Evolutionary conservation across 768 basidiomycete species (phyloP).

Genomic region (Galerina sulciceps): DNA sequence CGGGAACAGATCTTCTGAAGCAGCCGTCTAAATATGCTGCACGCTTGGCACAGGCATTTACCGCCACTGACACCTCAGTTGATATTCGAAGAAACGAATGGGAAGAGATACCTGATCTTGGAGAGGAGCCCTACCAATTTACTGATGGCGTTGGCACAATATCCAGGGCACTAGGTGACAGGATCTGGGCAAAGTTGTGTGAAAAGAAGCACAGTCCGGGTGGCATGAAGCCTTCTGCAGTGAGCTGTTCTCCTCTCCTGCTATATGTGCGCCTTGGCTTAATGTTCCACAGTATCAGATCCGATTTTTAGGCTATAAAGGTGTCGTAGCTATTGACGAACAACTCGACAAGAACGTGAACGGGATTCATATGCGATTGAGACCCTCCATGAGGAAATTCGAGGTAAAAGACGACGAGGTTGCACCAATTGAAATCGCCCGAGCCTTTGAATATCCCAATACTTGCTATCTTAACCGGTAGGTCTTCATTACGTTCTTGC

Average conservation of each 20-base stretch:
- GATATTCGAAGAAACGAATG: slow-evolving; percentile 59
- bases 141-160: slow-evolving; percentile 88
- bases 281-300: slow-evolving; percentile 66
- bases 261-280: slow-evolving; percentile 6
- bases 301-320: slow-evolving; percentile 84
- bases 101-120: slow-evolving; percentile 65
- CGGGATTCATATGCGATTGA: slow-evolving; percentile 69
- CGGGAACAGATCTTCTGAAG: slow-evolving; percentile 44
- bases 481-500: slow-evolving; percentile 1
- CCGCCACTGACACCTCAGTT: slow-evolving; percentile 78
- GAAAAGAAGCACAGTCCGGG: slow-evolving; percentile 39
- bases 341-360: slow-evolving; percentile 44
- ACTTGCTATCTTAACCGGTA: slow-evolving; percentile 76
- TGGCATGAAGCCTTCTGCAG: slow-evolving; percentile 60
- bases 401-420: slow-evolving; percentile 45
- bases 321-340: slow-evolving; percentile 73
- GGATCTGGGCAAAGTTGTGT: slow-evolving; percentile 64
- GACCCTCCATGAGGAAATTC: slow-evolving; percentile 81
- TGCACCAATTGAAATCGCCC: slow-evolving; percentile 77
- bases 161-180: slow-evolving; percentile 56
- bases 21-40: slow-evolving; percentile 84
- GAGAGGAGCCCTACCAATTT: slow-evolving; percentile 43
- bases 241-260: slow-evolving; percentile 35
- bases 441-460: slow-evolving; percentile 62
- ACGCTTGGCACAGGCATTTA: slow-evolving; percentile 82